Conservation (phyloP, 495 filamentous ascomycete genomes). For the Clohesyomyces aquaticus region DNA sequence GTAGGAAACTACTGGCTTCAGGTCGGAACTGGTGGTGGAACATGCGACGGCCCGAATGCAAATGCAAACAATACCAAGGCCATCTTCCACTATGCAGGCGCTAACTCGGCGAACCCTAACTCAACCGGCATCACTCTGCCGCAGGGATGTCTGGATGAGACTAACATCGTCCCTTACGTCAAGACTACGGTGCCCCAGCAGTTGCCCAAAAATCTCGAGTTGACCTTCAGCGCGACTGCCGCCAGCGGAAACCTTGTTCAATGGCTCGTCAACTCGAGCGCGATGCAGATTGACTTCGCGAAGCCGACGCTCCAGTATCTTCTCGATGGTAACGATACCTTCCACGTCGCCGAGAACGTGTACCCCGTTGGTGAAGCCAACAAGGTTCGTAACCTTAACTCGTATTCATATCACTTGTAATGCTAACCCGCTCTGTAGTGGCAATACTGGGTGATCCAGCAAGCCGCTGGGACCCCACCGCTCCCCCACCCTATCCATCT, state of each 20-base stretch:
- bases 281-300: constrained; percentile 42
- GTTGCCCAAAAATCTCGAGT: constrained; percentile 20
- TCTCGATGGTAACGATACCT: constrained; percentile 41
- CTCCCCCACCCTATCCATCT: constrained; percentile 51
- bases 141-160: constrained; percentile 42
- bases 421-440: constrained; percentile 21
- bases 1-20: constrained; percentile 49
- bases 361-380: constrained; percentile 34
- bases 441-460: constrained; percentile 49
- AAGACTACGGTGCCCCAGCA: constrained; percentile 33
- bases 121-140: constrained; percentile 30
- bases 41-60: constrained; percentile 40
- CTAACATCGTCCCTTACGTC: constrained; percentile 40
- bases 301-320: constrained; percentile 43
- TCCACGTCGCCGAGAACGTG: constrained; percentile 38
- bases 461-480: constrained; percentile 28
- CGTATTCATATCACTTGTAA: neutral
- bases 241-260: constrained; percentile 36
- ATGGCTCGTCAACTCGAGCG: constrained; percentile 43
- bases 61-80: constrained; percentile 39
- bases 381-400: constrained; percentile 5
- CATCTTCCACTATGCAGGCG: constrained; percentile 46
- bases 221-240: constrained; percentile 30
- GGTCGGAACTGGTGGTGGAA: constrained; percentile 36
- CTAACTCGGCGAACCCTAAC: constrained; percentile 35